A percentile compares a stretch with the other conserved stretches of the same genome.
Conservation (phyloP, 768 basidiomycete species). For the Phylloporus sp. region DNA sequence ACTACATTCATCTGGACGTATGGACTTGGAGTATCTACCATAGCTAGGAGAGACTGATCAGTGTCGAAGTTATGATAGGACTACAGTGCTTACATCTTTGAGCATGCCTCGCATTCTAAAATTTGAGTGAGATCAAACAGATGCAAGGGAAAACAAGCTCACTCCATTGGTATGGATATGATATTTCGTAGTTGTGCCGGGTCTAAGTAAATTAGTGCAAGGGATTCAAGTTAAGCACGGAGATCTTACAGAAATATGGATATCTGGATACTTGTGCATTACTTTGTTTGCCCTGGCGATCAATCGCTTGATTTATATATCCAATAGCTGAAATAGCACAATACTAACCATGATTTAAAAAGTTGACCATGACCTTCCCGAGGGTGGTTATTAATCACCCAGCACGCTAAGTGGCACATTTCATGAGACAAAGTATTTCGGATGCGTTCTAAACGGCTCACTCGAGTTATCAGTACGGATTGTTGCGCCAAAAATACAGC, state of each 20-base stretch:
- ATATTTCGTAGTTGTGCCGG: constrained; percentile 70
- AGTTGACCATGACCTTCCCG: constrained; percentile 69
- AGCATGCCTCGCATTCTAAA: constrained; percentile 59
- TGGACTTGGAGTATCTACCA: constrained; percentile 71
- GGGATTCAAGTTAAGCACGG: constrained; percentile 2
- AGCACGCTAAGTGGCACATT: constrained; percentile 88
- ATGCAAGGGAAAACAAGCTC: constrained; percentile 21
- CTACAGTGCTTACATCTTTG: constrained; percentile 46
- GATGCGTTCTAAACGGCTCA: constrained; percentile 57
- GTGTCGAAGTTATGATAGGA: neutral
- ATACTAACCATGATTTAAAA: constrained; percentile 65
- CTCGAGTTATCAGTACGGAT: neutral
- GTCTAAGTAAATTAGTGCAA: constrained; percentile 39
- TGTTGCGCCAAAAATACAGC: neutral
- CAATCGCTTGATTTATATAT: neutral
- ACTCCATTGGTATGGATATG: constrained; percentile 73
- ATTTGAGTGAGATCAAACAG: constrained; percentile 4
- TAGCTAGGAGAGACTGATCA: constrained; percentile 41
- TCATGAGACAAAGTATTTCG: constrained; percentile 82
- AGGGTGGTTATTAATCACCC: constrained; percentile 69
- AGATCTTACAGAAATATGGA: constrained; percentile 59
- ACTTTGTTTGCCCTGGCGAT: constrained; percentile 57
- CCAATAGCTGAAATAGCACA: neutral
- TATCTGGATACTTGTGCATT: constrained; percentile 62
- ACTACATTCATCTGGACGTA: constrained; percentile 61